Evolutionary conservation across 805 yeast species (phyloP).

Genomic region (Candida ascalaphidarum): DNA sequence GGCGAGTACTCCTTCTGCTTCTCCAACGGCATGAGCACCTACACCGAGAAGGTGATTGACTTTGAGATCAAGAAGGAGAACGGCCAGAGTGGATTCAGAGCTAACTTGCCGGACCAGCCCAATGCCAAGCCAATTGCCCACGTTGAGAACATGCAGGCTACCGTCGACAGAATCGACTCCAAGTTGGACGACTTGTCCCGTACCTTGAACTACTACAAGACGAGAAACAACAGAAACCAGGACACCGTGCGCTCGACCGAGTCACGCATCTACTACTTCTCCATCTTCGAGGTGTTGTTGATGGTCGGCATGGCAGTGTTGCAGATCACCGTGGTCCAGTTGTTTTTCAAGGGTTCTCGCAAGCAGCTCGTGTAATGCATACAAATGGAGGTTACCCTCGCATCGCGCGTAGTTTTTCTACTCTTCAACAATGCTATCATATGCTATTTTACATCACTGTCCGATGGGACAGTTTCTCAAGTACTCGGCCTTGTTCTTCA

Average conservation of each 20-base stretch:
- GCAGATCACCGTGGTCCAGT: slow-evolving; percentile 61
- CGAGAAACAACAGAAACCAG: slow-evolving; percentile 89
- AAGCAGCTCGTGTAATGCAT: slow-evolving; percentile 57
- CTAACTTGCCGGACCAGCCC: slow-evolving; percentile 50
- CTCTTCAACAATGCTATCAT: no score
- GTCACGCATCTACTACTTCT: slow-evolving; percentile 68
- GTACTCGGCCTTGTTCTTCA: slow-evolving; percentile 78
- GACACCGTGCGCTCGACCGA: slow-evolving; percentile 77
- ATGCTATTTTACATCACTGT: slow-evolving; percentile 20
- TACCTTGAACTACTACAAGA: slow-evolving; percentile 72
- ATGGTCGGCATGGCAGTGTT: slow-evolving; percentile 69
- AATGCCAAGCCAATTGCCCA: slow-evolving; percentile 41
- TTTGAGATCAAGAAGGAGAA: slow-evolving; percentile 60
- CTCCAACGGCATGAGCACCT: slow-evolving; percentile 70
- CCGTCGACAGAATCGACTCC: slow-evolving; percentile 50
- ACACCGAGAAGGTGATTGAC: slow-evolving; percentile 77
- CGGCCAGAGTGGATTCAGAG: slow-evolving; percentile 34
- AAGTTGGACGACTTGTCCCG: slow-evolving; percentile 50
- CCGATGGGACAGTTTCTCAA: slow-evolving; percentile 72
- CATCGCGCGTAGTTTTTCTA: no score
- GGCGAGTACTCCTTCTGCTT: slow-evolving; percentile 92
- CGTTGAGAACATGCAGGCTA: slow-evolving; percentile 43
- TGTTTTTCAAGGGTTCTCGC: slow-evolving; percentile 65
- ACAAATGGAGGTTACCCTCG: no score
- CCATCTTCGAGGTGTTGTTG: slow-evolving; percentile 59